A percentile compares a stretch with the other conserved stretches of the same genome.
Evolutionary conservation across 257 asterid species (phyloP).

Genomic region (Oldenlandia corymbosa): DNA sequence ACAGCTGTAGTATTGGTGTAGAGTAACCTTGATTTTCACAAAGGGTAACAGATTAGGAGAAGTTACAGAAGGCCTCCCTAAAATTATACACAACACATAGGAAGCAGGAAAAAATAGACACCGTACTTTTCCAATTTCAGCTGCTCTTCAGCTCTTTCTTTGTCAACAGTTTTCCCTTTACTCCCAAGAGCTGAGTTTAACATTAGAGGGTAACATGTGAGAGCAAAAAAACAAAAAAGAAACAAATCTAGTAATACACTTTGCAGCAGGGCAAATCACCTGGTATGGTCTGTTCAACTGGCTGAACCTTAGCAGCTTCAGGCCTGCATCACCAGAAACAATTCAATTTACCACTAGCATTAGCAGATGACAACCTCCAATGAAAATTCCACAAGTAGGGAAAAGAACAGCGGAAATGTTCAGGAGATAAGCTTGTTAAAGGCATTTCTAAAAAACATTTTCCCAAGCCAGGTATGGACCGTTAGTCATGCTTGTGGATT

Average conservation of each 20-base stretch:
- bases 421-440: neutral
- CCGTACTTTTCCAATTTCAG: slow-evolving; percentile 43
- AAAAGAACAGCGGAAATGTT: neutral
- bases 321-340: slow-evolving; percentile 31
- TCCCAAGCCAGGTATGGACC: neutral
- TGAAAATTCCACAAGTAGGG: neutral
- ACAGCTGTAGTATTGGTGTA: slow-evolving; percentile 27
- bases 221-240: slow-evolving; percentile 10
- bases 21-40: slow-evolving; percentile 29
- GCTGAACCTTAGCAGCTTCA: slow-evolving; percentile 33
- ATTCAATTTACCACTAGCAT: neutral
- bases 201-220: slow-evolving; percentile 14
- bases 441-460: no score
- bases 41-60: slow-evolving; percentile 23
- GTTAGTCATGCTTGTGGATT: neutral
- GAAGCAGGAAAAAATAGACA: neutral
- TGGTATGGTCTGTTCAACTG: slow-evolving; percentile 31
- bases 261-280: slow-evolving; percentile 36
- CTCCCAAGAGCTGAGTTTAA: slow-evolving; percentile 41
- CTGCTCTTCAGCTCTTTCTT: slow-evolving; percentile 30
- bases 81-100: neutral
- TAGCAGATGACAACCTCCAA: neutral
- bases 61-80: slow-evolving; percentile 8
- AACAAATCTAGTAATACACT: slow-evolving; percentile 1
- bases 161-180: slow-evolving; percentile 25